Percentiles rank a stretch among this genome's conserved stretches.
These are phyloP conservation scores for Colletotrichum gigasporum DNA, from an alignment of 2,329 filamentous ascomycete genomes.

Conservation along the genomic window DNA sequence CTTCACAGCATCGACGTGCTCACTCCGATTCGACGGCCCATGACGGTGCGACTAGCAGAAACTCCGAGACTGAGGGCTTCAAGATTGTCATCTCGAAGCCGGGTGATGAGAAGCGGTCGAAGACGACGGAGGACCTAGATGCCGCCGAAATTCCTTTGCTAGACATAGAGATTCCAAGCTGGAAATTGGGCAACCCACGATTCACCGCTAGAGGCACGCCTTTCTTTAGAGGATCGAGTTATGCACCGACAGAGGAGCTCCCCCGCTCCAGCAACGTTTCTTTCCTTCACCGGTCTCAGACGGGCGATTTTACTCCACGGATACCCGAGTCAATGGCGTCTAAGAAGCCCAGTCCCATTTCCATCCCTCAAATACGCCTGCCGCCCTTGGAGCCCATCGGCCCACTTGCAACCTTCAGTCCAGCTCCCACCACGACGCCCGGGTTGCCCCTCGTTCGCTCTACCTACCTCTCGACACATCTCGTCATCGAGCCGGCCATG, in stretches of 20 bases:
- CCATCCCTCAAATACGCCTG: slow-evolving; percentile 46
- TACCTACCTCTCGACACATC: slow-evolving; percentile 58
- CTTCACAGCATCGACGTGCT: slow-evolving; percentile 65
- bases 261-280: slow-evolving; percentile 68
- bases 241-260: slow-evolving; percentile 78
- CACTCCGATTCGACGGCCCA: slow-evolving; percentile 82
- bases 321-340: slow-evolving; percentile 40
- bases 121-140: slow-evolving; percentile 68
- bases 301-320: slow-evolving; percentile 41
- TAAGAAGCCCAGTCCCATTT: slow-evolving; percentile 48
- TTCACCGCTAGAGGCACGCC: slow-evolving; percentile 83
- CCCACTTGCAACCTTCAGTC: slow-evolving; percentile 31
- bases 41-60: slow-evolving; percentile 63
- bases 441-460: slow-evolving; percentile 52
- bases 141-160: slow-evolving; percentile 62
- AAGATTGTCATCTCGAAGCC: slow-evolving; percentile 84
- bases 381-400: slow-evolving; percentile 33
- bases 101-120: slow-evolving; percentile 66
- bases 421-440: slow-evolving; percentile 42
- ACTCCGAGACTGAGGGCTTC: slow-evolving; percentile 73
- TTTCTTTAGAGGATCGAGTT: slow-evolving; percentile 82
- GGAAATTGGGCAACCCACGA: slow-evolving; percentile 82
- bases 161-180: slow-evolving; percentile 83
- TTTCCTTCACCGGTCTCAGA: slow-evolving; percentile 49
- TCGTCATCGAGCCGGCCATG: slow-evolving; percentile 75